phyloP scores from a whole-genome alignment of 306 rosid genomes.

The Cucumis sativus region Cucumber_9930_V3 NC_026660.2:3322001-3322500 shows the following conservation, averaged over 20 bases:
- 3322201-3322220: not conserved
- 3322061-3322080: too few species aligned
- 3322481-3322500: constrained; percentile 39
- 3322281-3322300: not conserved
- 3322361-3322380: constrained; percentile 98
- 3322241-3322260: too few species aligned
- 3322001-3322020: too few species aligned
- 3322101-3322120: too few species aligned
- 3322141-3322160: too few species aligned
- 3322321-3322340: not conserved
- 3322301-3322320: not conserved
- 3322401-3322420: constrained; percentile 93
- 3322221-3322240: not conserved
- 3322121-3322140: too few species aligned
- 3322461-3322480: constrained; percentile 66
- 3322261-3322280: too few species aligned
- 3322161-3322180: not conserved
- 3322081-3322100: too few species aligned
- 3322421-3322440: constrained; percentile 92
- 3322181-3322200: not conserved
- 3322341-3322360: not conserved
- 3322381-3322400: constrained; percentile 85
- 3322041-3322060: too few species aligned
- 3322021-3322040: too few species aligned
- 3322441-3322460: constrained; percentile 75